Conservation (phyloP, 75 land plant genomes). For the Ceratopteris richardii region DNA sequence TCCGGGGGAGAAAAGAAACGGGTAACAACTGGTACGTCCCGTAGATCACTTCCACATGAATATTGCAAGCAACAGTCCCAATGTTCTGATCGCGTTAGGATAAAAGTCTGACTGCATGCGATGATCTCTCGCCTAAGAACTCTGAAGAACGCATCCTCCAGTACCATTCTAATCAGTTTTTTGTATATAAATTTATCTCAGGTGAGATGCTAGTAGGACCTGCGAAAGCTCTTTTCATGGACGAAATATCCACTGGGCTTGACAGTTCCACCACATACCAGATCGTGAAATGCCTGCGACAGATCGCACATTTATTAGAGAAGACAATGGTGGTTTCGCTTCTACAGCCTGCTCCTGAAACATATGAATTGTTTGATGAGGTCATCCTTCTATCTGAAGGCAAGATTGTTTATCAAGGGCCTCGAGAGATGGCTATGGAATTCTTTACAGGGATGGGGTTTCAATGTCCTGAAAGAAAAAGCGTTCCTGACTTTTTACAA, state of each 20-base stretch:
- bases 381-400: constrained; percentile 59
- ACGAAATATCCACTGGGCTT: constrained; percentile 61
- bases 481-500: constrained; percentile 60
- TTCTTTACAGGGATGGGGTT: constrained; percentile 62
- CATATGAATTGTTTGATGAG: constrained; percentile 53
- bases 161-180: too few relatives aligned
- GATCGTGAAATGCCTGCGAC: constrained; percentile 41
- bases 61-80: too few relatives aligned
- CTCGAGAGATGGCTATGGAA: constrained; percentile 30
- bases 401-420: constrained; percentile 50
- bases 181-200: too few relatives aligned
- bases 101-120: too few relatives aligned
- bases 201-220: constrained; percentile 66
- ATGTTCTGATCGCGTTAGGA: too few relatives aligned
- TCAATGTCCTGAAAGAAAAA: constrained; percentile 54
- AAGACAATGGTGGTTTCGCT: constrained; percentile 47
- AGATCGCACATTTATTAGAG: constrained; percentile 37
- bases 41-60: too few relatives aligned
- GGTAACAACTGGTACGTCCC: constrained; percentile 30
- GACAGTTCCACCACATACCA: constrained; percentile 68
- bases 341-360: constrained; percentile 64
- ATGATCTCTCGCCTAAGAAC: too few relatives aligned
- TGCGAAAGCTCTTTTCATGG: constrained; percentile 46
- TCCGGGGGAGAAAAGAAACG: constrained; percentile 38
- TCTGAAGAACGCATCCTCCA: too few relatives aligned